Evolutionary conservation across 75 land plant genomes (phyloP).

Genomic region (Cryptomeria japonica): DNA sequence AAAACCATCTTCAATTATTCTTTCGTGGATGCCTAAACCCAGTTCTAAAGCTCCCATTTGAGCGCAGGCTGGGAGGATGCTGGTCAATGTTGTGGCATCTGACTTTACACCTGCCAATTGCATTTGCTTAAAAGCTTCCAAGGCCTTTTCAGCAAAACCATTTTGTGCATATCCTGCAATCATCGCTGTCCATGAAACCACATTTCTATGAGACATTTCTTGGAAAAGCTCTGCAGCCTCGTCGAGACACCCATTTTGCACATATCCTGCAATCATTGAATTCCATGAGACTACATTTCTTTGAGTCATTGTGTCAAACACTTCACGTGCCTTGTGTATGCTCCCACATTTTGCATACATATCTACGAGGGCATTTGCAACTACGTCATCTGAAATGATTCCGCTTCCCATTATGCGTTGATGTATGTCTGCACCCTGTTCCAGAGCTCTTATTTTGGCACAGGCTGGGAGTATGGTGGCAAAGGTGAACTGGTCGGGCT

Average conservation of each 20-base stretch:
- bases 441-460: neutral
- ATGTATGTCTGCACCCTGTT: neutral
- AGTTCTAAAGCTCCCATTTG: slow-evolving; percentile 5
- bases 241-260: neutral
- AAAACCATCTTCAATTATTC: slow-evolving; percentile 7
- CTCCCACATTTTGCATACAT: neutral
- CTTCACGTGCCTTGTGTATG: neutral
- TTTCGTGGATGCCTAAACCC: slow-evolving; percentile 8
- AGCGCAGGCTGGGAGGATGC: slow-evolving; percentile 18
- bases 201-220: slow-evolving; percentile 9
- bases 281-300: neutral
- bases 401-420: neutral
- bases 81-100: neutral
- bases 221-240: slow-evolving; percentile 29
- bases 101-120: neutral
- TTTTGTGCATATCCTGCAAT: slow-evolving; percentile 9
- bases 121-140: slow-evolving; percentile 8
- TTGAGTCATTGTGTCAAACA: neutral
- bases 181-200: neutral
- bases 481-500: neutral
- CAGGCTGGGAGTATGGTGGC: neutral
- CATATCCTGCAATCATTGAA: slow-evolving; percentile 1
- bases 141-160: neutral
- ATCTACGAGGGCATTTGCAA: neutral
- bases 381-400: neutral